Evolutionary conservation across 2,329 filamentous ascomycete genomes (phyloP).

Genomic region (Trichoderma sp.): DNA sequence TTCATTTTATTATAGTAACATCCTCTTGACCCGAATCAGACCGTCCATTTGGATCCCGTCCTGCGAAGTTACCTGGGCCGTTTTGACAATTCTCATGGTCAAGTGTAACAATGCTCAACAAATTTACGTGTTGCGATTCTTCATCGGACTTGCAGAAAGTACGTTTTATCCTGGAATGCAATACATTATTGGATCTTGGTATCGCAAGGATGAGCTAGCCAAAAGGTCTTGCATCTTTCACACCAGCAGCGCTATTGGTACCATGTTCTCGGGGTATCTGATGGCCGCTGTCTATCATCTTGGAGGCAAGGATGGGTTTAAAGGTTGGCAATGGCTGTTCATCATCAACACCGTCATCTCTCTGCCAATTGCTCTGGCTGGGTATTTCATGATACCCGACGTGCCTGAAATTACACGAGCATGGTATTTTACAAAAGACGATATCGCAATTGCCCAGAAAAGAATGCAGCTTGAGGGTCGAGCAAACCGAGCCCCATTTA

Average conservation of each 20-base stretch:
- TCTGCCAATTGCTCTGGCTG: conserved; percentile 33
- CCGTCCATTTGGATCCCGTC: conserved; percentile 43
- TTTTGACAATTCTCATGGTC: conserved; percentile 38
- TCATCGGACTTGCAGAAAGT: conserved; percentile 42
- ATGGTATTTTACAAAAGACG: conserved; percentile 31
- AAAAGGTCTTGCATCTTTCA: conserved; percentile 45
- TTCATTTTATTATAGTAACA: conserved; percentile 24
- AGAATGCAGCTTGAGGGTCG: conserved; percentile 44
- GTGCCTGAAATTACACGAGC: conserved; percentile 29
- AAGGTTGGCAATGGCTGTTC: conserved; percentile 32
- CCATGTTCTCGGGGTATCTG: conserved; percentile 37
- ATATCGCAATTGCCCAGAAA: conserved; percentile 30
- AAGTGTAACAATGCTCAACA: conserved; percentile 35
- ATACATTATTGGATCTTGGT: conserved; percentile 45
- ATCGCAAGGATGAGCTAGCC: conserved; percentile 42
- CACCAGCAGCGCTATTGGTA: conserved; percentile 29
- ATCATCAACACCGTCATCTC: conserved; percentile 38
- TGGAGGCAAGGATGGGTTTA: conserved; percentile 28
- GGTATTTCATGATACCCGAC: conserved; percentile 35
- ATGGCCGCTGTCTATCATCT: conserved; percentile 35
- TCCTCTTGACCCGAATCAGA: conserved; percentile 39
- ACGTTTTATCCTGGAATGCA: conserved; percentile 41
- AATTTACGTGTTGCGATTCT: conserved; percentile 43
- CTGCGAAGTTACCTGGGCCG: conserved; percentile 35
- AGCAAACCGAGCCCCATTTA: conserved; percentile 41